phyloP scores from a whole-genome alignment of 2,329 filamentous ascomycete genomes.

The Monilinia aucupariae region DNA sequence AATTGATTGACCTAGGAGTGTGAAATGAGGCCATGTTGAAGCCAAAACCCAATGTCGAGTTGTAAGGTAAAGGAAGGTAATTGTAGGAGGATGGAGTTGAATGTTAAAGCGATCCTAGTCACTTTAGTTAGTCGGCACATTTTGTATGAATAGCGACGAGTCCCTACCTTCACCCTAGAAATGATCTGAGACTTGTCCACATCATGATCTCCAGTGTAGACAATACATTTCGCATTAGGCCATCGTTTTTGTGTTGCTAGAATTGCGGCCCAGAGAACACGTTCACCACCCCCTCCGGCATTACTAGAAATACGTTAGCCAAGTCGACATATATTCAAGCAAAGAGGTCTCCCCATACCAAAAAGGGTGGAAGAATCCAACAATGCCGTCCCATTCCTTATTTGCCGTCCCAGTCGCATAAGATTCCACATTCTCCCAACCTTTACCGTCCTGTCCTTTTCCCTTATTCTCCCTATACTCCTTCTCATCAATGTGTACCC shows the following conservation, averaged over 20 bases:
- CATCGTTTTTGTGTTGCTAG: constrained; percentile 83
- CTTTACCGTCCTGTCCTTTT: constrained; percentile 46
- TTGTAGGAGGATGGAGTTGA: constrained; percentile 70
- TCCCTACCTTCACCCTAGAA: constrained; percentile 61
- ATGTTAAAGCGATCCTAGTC: constrained; percentile 83
- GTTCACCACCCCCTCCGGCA: constrained; percentile 89
- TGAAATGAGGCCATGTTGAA: constrained; percentile 86
- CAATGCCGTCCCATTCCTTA: constrained; percentile 71
- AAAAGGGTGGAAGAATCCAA: constrained; percentile 97
- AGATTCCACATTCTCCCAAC: constrained; percentile 66
- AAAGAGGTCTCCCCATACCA: constrained; percentile 52
- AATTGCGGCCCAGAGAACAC: constrained; percentile 94
- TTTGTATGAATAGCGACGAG: background rate
- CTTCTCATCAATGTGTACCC: constrained; percentile 39
- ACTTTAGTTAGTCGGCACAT: constrained; percentile 11
- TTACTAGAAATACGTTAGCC: constrained; percentile 53
- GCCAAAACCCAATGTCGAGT: constrained; percentile 82
- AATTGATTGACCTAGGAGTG: constrained; percentile 85
- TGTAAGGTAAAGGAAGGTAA: constrained; percentile 86
- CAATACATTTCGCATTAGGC: constrained; percentile 81
- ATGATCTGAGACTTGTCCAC: constrained; percentile 76
- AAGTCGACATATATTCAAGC: background rate
- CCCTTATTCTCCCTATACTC: constrained; percentile 21
- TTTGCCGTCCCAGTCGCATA: constrained; percentile 42
- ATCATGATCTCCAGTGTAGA: constrained; percentile 94